Evolutionary conservation across 2,329 filamentous ascomycete genomes (phyloP).

Genomic region (Botrytis sinoallii): DNA sequence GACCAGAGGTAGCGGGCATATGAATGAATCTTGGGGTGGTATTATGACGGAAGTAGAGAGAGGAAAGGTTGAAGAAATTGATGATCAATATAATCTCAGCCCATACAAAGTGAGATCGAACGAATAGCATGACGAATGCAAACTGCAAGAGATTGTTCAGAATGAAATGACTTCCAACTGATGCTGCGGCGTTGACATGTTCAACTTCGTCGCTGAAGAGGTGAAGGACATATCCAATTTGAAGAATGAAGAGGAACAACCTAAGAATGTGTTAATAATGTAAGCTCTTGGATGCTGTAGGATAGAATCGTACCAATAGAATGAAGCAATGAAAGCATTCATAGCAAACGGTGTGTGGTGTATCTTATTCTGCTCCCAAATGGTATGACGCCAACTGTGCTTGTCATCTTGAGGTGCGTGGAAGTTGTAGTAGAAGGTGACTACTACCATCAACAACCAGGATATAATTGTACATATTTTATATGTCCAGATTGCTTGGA

Average conservation of each 20-base stretch:
- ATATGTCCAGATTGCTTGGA: slow-evolving; percentile 64
- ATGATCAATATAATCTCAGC: slow-evolving; percentile 72
- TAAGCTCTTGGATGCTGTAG: neutral
- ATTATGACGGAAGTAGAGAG: slow-evolving; percentile 77
- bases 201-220: slow-evolving; percentile 67
- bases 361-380: slow-evolving; percentile 71
- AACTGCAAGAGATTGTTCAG: slow-evolving; percentile 80
- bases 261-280: slow-evolving; percentile 41
- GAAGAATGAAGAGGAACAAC: slow-evolving; percentile 70
- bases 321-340: slow-evolving; percentile 59
- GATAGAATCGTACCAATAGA: slow-evolving; percentile 67
- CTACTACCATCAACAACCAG: slow-evolving; percentile 71
- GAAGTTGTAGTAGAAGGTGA: slow-evolving; percentile 72
- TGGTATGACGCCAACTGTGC: slow-evolving; percentile 53
- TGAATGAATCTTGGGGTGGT: slow-evolving; percentile 73
- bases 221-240: slow-evolving; percentile 71
- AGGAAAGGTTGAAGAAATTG: slow-evolving; percentile 78
- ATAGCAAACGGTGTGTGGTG: slow-evolving; percentile 72
- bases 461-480: slow-evolving; percentile 70
- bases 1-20: slow-evolving; percentile 69
- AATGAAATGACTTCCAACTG: slow-evolving; percentile 82
- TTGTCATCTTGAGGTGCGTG: slow-evolving; percentile 59
- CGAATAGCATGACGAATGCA: slow-evolving; percentile 80
- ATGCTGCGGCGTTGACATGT: slow-evolving; percentile 65
- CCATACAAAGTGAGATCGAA: slow-evolving; percentile 69